Conservation (phyloP, 257 asterid species). For the Ocimum tenuiflorum region DNA sequence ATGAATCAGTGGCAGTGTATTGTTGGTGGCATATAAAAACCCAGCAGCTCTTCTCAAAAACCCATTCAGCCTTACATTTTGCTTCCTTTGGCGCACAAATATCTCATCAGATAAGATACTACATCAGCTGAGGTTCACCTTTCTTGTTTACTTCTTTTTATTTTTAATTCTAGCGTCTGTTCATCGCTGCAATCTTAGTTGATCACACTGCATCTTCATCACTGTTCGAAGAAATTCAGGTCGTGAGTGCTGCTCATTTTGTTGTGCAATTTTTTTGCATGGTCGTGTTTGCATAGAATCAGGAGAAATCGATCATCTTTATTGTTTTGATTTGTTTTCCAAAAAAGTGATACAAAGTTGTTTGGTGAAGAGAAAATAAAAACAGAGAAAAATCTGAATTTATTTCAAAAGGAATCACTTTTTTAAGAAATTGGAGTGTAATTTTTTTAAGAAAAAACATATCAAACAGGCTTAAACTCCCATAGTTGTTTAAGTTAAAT, state of each 20-base stretch:
- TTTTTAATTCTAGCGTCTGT: not conserved
- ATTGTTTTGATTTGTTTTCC: too few species aligned
- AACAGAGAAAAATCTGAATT: too few species aligned
- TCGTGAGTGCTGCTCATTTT: not conserved
- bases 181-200: too few species aligned
- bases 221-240: not conserved
- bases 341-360: too few species aligned
- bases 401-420: too few species aligned
- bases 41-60: not conserved
- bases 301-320: too few species aligned
- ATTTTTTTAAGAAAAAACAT: too few species aligned
- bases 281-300: not conserved
- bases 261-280: too few species aligned
- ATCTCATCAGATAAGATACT: conserved; percentile 33
- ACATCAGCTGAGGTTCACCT: conserved; percentile 10
- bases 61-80: conserved; percentile 22
- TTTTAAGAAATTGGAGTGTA: too few species aligned
- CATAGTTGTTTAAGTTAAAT: too few species aligned
- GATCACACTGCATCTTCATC: conserved; percentile 21
- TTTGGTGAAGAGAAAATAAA: too few species aligned
- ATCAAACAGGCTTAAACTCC: too few species aligned
- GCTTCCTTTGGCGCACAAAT: conserved; percentile 28
- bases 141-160: not conserved
- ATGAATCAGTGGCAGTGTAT: conserved; percentile 11
- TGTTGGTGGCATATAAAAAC: conserved; percentile 14